Conservation (phyloP, 2,329 filamentous ascomycete species). For the Colletotrichum graminicola region DNA sequence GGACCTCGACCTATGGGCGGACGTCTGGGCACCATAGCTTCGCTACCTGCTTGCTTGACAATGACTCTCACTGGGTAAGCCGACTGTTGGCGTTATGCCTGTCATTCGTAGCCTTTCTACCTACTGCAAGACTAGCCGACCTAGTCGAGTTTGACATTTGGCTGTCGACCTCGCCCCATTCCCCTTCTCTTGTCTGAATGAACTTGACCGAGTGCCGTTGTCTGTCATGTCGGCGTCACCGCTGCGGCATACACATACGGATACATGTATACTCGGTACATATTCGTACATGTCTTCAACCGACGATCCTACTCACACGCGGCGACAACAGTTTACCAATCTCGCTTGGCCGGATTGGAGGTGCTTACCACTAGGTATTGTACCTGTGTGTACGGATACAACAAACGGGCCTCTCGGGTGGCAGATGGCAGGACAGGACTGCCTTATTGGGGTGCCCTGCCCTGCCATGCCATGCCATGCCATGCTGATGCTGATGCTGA, state of each 20-base stretch:
- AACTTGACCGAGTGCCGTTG: conserved; percentile 22
- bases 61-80: not conserved
- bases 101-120: conserved; percentile 4
- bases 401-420: conserved; percentile 9
- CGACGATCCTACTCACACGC: conserved; percentile 9
- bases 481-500: conserved; percentile 9
- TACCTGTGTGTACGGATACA: not conserved
- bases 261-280: not conserved
- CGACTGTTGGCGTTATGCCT: conserved; percentile 17
- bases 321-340: not conserved
- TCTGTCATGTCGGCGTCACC: conserved; percentile 33
- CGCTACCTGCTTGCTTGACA: not conserved
- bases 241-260: conserved; percentile 14
- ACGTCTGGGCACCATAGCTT: not conserved
- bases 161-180: not conserved
- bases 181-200: conserved; percentile 12
- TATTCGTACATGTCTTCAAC: conserved; percentile 33
- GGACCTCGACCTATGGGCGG: conserved; percentile 18
- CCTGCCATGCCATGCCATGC: not conserved
- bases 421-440: conserved; percentile 14
- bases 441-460: conserved; percentile 32
- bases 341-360: not conserved
- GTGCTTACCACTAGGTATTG: not conserved
- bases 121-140: conserved; percentile 25
- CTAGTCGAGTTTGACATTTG: conserved; percentile 31